Conservation (phyloP, 2,329 filamentous ascomycete genomes). For the Fusarium nisikadoi region DNA sequence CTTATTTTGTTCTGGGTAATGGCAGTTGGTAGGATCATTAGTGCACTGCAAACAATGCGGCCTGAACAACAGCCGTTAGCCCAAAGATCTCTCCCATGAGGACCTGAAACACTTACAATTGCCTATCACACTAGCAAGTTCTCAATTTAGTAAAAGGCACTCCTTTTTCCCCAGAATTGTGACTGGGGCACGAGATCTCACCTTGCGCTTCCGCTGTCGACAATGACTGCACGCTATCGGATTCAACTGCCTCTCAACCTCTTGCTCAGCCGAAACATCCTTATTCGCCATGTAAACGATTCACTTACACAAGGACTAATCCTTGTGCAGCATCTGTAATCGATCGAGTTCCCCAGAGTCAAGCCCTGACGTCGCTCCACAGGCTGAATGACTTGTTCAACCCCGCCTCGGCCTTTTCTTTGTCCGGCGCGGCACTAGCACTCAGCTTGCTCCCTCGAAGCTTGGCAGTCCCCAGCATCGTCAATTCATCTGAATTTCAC, state of each 20-base stretch:
- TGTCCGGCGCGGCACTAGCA: slow-evolving; percentile 37
- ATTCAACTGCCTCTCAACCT: slow-evolving; percentile 35
- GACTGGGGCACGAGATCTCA: slow-evolving; percentile 12
- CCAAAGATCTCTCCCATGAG: accelerated
- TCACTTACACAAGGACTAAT: slow-evolving; percentile 3
- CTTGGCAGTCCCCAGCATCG: background rate
- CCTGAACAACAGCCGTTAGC: slow-evolving; percentile 5
- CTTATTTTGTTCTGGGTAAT: slow-evolving; percentile 51
- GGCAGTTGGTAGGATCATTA: slow-evolving; percentile 45
- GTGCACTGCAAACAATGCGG: slow-evolving; percentile 47
- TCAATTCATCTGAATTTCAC: background rate
- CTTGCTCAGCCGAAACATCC: slow-evolving; percentile 5
- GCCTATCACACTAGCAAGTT: slow-evolving; percentile 32
- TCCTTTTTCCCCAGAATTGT: no score
- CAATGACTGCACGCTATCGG: slow-evolving; percentile 50
- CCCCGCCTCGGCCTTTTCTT: slow-evolving; percentile 45
- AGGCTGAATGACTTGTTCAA: slow-evolving; percentile 2
- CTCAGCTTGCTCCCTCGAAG: background rate
- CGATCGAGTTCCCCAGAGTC: background rate
- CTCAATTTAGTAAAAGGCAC: background rate
- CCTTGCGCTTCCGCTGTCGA: slow-evolving; percentile 49
- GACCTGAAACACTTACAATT: slow-evolving; percentile 15
- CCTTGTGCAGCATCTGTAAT: background rate
- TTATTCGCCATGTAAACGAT: slow-evolving; percentile 29
- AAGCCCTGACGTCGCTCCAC: background rate